Conservation (phyloP, 2,329 filamentous ascomycete genomes). For the Xylaria sp. region DNA sequence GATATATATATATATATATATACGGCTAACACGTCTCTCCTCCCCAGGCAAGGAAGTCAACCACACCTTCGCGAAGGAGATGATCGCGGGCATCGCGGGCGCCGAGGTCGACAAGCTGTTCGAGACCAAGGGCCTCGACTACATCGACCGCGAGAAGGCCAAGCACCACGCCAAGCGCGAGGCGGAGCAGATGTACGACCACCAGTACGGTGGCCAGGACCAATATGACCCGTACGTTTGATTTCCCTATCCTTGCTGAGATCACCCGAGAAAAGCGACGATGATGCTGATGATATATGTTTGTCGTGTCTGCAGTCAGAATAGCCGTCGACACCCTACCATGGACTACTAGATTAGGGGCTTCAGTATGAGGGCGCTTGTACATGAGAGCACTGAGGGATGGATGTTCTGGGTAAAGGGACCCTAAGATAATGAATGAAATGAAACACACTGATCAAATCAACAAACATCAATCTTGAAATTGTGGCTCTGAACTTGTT, state of each 20-base stretch:
- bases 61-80: constrained; percentile 78
- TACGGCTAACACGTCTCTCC: not conserved
- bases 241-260: not conserved
- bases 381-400: too few relatives aligned
- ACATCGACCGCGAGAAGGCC: constrained; percentile 59
- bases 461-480: not conserved
- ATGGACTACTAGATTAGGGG: constrained; percentile 26
- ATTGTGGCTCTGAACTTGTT: not conserved
- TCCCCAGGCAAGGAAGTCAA: constrained; percentile 66
- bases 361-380: too few relatives aligned
- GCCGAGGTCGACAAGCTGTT: constrained; percentile 76
- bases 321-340: constrained; percentile 14
- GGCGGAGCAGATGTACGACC: constrained; percentile 62
- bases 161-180: constrained; percentile 61
- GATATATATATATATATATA: not conserved
- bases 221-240: constrained; percentile 63
- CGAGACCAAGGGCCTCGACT: constrained; percentile 70
- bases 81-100: constrained; percentile 71
- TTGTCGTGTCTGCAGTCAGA: constrained; percentile 11
- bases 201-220: constrained; percentile 58
- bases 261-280: not conserved
- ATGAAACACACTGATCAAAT: too few relatives aligned
- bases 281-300: not conserved
- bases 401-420: not conserved
- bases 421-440: too few relatives aligned